Evolutionary conservation across 2,329 filamentous ascomycete genomes (phyloP), one percentile per base, ranked within the genome.

Genomic region (Dactylella cylindrospora): DNA sequence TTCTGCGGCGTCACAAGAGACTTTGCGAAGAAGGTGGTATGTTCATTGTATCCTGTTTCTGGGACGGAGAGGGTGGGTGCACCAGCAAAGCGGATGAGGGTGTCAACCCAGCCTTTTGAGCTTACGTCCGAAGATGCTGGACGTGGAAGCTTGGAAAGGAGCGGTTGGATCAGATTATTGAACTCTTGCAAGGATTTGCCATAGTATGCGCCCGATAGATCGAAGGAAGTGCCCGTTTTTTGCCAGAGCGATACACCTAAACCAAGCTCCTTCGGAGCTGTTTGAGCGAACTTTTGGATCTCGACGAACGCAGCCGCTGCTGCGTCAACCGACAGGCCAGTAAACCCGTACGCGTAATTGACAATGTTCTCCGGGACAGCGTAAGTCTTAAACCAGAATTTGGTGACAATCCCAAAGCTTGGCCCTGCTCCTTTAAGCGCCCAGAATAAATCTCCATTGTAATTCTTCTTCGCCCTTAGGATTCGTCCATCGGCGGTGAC

Each of bases 381-480:
- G 36, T 74, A 75, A 1, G 74, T 76, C 47, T 72, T 69, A 66
- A 76, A 72, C 53, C 70, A 69, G 66, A 75, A 74, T 26, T 70
- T 70, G 4, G 70, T 68, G 9, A 75, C 73, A 50, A 77, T 71
- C 15, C 74, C 75, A 52, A 76, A 75, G 8, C 73, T 75, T 9
- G 73, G 72, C 2, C 73, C 75, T 0, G 74, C 73, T 12, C 75
- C 75, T 6, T 73, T 72, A 9, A 77, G 51, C 6, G 74, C 75
- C 74, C 74, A 77, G 68, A 75, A 76, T 6, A 77, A 70, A 23
- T 76, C 74, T 0, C 64, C 23, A 64, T 76, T 73, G 53, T 73
- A 70, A 1, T 66, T 69, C 8, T 67, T 65, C 13, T 72, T 66
- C 2, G 59, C 67, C 5, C 33, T 60, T 8, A 52, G 53, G 5